Evolutionary conservation across 2,329 filamentous ascomycete genomes (phyloP), one percentile per base, ranked within the genome.

Genomic region (Colletotrichum sp.): DNA sequence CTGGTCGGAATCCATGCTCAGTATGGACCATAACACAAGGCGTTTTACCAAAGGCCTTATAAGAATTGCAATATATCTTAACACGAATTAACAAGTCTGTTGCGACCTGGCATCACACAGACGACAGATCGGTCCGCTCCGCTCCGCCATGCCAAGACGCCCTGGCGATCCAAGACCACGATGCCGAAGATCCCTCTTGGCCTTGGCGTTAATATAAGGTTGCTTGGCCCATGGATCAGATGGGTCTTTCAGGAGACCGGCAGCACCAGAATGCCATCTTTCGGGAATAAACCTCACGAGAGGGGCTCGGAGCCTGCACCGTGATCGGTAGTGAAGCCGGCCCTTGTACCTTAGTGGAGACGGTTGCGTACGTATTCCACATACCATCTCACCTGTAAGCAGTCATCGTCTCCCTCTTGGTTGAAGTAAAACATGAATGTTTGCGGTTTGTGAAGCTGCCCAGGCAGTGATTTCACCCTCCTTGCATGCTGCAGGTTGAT

Each of bases 101-200:
- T 8, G 32, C 9, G 39, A 48, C 19, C 9, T n/a, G 7, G 19
- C 12, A 30, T 13, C 13, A 22, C 11, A 44, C 22, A 8, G 30
- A 16, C 13, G 16, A 34, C 22, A 25, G 12, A 28, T 27, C 19
- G 28, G 16, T 57, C 59, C 68, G 44, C 59, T 39, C 68, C 68
- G 68, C 39, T 34, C 69, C 69, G 48, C 69, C 13, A 16, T 34
- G 59, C 30, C 16, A 60, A 19, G 57, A n/a, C 59, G 27, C 68
- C 34, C 30, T 61, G 39, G 39, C 68, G 39, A n/a, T 22, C 69
- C 48, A 72, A 72, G 61, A 48, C 61, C 15, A 25, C 60, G 69
- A n/a, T 72, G 69, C 69, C 69, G 69, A 72, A 32, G 60, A n/a
- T 59, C 69, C 69, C 25, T 66, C 61, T 66, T 72, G 60, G 44